Conservation (phyloP, 345 rosid genomes). For the Bruguiera gymnorhiza region DNA sequence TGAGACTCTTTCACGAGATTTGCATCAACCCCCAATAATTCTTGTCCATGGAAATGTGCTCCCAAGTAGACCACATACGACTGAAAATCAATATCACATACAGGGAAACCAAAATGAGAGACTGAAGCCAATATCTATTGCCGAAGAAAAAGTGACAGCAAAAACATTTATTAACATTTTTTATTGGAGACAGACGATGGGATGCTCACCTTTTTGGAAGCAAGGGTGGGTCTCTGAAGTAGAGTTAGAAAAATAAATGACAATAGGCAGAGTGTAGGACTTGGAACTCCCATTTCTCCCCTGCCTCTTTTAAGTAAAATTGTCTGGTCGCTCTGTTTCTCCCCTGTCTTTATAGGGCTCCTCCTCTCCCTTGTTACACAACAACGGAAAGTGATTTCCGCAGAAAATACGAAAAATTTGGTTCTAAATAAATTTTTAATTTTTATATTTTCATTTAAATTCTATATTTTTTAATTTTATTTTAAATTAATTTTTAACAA, state of each 20-base stretch:
- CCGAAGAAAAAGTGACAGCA: not conserved
- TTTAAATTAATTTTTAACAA: too few relatives aligned
- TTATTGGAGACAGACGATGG: not conserved
- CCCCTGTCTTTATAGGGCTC: not conserved
- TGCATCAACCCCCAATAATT: not conserved
- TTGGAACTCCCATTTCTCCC: not conserved
- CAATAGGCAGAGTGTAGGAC: constrained; percentile 14
- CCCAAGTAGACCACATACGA: not conserved
- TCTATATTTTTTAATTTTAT: too few relatives aligned
- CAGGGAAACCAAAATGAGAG: too few relatives aligned
- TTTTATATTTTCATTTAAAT: too few relatives aligned
- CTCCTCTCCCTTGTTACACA: not conserved
- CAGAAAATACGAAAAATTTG: too few relatives aligned
- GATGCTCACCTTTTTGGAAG: constrained; percentile 47
- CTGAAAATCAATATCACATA: not conserved
- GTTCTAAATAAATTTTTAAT: too few relatives aligned
- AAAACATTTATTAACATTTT: too few relatives aligned
- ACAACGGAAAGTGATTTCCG: not conserved
- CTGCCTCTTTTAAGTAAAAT: not conserved
- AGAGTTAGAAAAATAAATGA: constrained; percentile 25
- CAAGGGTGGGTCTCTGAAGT: constrained; percentile 30
- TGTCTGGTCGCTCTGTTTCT: not conserved
- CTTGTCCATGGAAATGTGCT: constrained; percentile 3
- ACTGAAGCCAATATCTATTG: not conserved
- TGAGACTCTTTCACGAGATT: constrained; percentile 19